These are phyloP conservation scores for Coelastrella sp. DNA, from an alignment of 139 green algal species.

Conservation along the genomic window DNA sequence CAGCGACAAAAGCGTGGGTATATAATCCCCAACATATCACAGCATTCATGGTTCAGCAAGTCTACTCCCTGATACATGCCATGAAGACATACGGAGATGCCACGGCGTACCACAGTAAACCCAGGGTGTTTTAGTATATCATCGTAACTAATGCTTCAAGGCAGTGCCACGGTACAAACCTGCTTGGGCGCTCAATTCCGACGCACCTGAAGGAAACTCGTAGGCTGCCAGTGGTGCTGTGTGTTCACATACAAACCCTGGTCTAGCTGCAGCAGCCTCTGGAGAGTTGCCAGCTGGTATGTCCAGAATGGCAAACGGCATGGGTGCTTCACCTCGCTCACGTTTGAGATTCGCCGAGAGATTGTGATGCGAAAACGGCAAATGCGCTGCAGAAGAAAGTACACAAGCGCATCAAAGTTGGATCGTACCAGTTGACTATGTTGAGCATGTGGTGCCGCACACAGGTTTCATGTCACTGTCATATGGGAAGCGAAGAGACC, in stretches of 20 bases:
- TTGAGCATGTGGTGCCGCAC: too few relatives aligned
- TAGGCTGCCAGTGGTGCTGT: conserved; percentile 7
- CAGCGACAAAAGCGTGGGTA: too few relatives aligned
- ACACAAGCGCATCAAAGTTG: background rate
- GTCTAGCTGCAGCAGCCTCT: background rate
- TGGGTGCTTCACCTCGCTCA: background rate
- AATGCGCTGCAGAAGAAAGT: conserved; percentile 11
- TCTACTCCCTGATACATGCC: too few relatives aligned
- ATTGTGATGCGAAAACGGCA: conserved; percentile 34
- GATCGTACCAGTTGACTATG: too few relatives aligned
- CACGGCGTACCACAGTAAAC: too few relatives aligned
- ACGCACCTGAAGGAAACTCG: conserved; percentile 33
- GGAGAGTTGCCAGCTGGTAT: background rate
- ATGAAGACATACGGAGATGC: too few relatives aligned
- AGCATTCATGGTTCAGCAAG: too few relatives aligned
- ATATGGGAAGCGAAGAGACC: too few relatives aligned
- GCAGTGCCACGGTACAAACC: background rate
- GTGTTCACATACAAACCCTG: background rate
- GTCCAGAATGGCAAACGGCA: background rate
- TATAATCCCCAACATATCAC: too few relatives aligned
- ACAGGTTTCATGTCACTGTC: too few relatives aligned
- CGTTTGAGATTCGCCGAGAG: background rate
- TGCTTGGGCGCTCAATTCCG: background rate
- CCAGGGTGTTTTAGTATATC: too few relatives aligned
- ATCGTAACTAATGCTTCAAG: too few relatives aligned